Percentiles rank a stretch among this genome's conserved stretches.
phyloP scores from a whole-genome alignment of 805 yeast species.

The Candida corydali region DNA sequence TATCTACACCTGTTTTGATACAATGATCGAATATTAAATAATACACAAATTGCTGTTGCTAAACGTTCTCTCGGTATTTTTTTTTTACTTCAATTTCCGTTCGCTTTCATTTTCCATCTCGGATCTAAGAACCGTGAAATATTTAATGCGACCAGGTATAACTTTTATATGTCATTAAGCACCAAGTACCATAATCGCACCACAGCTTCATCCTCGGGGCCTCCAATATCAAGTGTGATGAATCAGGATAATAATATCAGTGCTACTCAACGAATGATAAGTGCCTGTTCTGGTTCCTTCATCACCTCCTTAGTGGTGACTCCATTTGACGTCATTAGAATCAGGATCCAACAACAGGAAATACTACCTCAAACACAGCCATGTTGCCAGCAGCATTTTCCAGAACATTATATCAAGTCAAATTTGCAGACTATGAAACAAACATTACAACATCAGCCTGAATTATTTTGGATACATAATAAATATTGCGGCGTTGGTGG shows the following conservation, averaged over 20 bases:
- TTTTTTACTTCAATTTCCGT: no score
- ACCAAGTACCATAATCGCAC: background rate
- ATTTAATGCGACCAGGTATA: background rate
- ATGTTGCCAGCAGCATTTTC: slow-evolving; percentile 22
- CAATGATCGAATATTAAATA: slow-evolving; percentile 29
- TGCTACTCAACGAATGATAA: slow-evolving; percentile 61
- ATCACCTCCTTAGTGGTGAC: slow-evolving; percentile 71
- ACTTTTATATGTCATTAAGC: background rate
- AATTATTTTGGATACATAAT: slow-evolving; percentile 31
- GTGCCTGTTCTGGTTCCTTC: slow-evolving; percentile 75
- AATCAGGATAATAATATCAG: slow-evolving; percentile 35
- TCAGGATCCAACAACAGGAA: slow-evolving; percentile 75
- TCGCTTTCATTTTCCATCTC: slow-evolving; percentile 7
- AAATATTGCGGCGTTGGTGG: slow-evolving; percentile 33
- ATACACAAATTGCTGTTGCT: no score
- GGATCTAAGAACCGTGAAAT: background rate
- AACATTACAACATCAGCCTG: slow-evolving; percentile 33
- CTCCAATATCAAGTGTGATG: no score
- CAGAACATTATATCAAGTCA: slow-evolving; percentile 19
- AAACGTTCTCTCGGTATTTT: no score
- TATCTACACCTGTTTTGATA: slow-evolving; percentile 46
- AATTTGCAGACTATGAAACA: slow-evolving; percentile 18
- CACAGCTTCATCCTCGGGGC: no score
- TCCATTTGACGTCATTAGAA: slow-evolving; percentile 77
- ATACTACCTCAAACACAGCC: slow-evolving; percentile 34